phyloP scores from a whole-genome alignment of 129 eudicot genomes.

The Smallanthus sonchifolius region DNA sequence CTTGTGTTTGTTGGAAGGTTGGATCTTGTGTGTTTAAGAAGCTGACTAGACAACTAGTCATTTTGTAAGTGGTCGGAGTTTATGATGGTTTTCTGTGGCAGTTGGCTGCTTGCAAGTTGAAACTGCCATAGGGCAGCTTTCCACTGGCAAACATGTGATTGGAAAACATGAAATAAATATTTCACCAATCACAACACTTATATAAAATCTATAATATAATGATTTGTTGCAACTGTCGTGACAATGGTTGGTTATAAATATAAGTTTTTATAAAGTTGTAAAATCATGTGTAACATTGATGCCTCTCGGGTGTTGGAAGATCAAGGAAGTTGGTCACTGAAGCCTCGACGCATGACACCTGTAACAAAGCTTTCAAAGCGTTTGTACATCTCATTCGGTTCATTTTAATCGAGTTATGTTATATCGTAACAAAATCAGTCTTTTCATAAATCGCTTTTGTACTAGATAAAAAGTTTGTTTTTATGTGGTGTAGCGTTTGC shows the following conservation, averaged over 20 bases:
- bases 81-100: conserved; percentile 13
- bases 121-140: conserved; percentile 28
- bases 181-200: conserved; percentile 14
- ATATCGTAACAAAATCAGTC: not conserved
- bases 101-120: conserved; percentile 27
- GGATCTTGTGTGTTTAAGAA: conserved; percentile 7
- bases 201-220: not conserved
- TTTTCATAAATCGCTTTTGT: not conserved
- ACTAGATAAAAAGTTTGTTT: not conserved
- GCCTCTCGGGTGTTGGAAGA: not conserved
- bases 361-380: not conserved
- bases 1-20: conserved; percentile 16
- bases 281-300: not conserved
- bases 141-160: conserved; percentile 27
- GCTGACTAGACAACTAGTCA: conserved; percentile 16
- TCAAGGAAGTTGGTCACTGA: not conserved
- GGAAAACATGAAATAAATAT: conserved; percentile 6
- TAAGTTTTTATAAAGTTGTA: not conserved
- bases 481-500: not conserved
- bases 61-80: conserved; percentile 11
- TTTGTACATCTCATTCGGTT: not conserved
- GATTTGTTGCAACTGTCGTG: not conserved
- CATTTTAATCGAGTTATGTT: not conserved
- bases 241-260: not conserved
- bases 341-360: not conserved